A percentile compares a stretch with the other conserved stretches of the same genome.
These are phyloP conservation scores for Ophiostoma himal-ulmi DNA, from an alignment of 2,329 filamentous ascomycete species.

Conservation along the genomic window DNA sequence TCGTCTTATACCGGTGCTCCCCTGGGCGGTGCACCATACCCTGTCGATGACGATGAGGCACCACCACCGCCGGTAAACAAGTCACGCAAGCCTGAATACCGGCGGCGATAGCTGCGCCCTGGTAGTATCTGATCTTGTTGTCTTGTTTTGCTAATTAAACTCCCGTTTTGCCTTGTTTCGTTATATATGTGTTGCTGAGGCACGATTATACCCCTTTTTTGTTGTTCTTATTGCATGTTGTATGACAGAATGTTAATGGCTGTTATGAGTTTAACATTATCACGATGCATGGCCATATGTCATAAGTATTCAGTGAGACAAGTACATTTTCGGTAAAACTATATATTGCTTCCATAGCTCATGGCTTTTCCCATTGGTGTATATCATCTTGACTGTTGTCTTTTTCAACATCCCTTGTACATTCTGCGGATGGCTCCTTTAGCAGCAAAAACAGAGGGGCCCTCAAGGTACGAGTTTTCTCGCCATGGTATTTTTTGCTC, in stretches of 20 bases:
- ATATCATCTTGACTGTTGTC: no score
- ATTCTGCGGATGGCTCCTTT: neutral
- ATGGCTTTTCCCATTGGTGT: no score
- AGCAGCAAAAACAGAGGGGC: neutral
- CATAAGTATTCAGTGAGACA: neutral
- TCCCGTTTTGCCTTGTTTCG: neutral
- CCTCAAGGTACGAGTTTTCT: neutral
- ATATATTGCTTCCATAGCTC: no score
- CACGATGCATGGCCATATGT: neutral
- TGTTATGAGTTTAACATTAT: neutral
- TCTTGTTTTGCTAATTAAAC: neutral
- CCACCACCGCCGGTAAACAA: slow-evolving; percentile 82
- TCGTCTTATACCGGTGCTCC: slow-evolving; percentile 68
- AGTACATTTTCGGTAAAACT: no score
- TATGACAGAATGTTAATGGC: neutral
- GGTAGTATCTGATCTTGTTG: neutral
- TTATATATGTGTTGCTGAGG: neutral
- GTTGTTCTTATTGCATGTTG: neutral
- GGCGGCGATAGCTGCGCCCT: slow-evolving; percentile 18
- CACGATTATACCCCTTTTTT: neutral
- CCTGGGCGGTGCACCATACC: slow-evolving; percentile 62
- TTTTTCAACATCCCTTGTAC: neutral
- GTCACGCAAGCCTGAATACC: slow-evolving; percentile 73
- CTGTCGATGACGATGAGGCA: slow-evolving; percentile 69
- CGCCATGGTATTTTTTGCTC: neutral